phyloP scores from a whole-genome alignment of 2,329 filamentous ascomycete species.

The Mycosphaerella sp. region DNA sequence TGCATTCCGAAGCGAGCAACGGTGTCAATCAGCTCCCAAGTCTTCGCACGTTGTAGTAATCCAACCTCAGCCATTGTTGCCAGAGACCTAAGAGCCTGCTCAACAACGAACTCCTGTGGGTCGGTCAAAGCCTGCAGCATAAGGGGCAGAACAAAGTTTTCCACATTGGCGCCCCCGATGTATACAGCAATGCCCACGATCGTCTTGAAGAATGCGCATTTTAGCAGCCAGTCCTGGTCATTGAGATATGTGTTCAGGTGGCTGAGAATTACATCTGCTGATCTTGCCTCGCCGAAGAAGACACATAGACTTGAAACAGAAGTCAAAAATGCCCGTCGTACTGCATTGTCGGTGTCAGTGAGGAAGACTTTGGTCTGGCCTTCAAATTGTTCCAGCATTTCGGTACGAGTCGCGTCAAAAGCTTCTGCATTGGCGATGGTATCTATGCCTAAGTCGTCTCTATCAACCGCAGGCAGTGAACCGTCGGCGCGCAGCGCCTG shows the following conservation, averaged over 20 bases:
- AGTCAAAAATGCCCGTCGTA: conserved; percentile 81
- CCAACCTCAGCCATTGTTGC: conserved; percentile 84
- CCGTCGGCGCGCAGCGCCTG: conserved; percentile 81
- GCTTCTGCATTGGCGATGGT: conserved; percentile 62
- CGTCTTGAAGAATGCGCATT: conserved; percentile 93
- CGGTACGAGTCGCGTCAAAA: conserved; percentile 79
- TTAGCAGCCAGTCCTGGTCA: conserved; percentile 91
- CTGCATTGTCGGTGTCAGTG: conserved; percentile 77
- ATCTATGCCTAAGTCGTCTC: conserved; percentile 64
- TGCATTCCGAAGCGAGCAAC: conserved; percentile 83
- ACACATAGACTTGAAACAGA: conserved; percentile 90
- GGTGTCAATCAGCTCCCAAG: conserved; percentile 81
- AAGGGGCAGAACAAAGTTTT: conserved; percentile 90
- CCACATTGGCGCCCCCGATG: conserved; percentile 78
- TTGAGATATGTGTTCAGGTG: conserved; percentile 97
- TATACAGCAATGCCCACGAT: conserved; percentile 90
- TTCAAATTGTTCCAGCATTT: conserved; percentile 79
- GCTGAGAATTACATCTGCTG: conserved; percentile 92
- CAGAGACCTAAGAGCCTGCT: conserved; percentile 80
- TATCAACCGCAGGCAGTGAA: conserved; percentile 68
- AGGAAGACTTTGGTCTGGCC: conserved; percentile 82
- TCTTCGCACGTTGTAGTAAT: conserved; percentile 73
- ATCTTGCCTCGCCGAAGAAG: conserved; percentile 86
- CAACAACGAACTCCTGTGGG: conserved; percentile 87
- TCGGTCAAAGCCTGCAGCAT: conserved; percentile 95